These are phyloP conservation scores for Seiridium unicorne DNA, from an alignment of 2,329 filamentous ascomycete species.

Conservation along the genomic window DNA sequence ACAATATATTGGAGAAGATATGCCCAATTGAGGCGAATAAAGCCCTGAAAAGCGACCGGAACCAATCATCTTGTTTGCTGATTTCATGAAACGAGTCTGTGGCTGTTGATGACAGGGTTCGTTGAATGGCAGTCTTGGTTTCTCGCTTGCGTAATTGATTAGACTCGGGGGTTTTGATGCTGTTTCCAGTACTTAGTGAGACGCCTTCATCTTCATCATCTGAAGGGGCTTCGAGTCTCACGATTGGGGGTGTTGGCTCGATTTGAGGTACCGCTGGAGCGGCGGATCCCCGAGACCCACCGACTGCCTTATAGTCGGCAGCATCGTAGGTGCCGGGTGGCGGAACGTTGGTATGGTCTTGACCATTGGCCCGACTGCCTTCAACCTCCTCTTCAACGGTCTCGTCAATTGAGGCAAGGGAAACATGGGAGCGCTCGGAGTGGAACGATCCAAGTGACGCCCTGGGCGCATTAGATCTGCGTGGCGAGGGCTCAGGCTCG, in stretches of 20 bases:
- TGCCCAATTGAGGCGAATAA: slow-evolving; percentile 38
- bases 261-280: not conserved
- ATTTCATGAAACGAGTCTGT: slow-evolving; percentile 16
- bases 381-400: slow-evolving; percentile 3
- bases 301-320: not conserved
- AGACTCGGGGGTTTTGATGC: not conserved
- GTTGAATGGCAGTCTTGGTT: slow-evolving; percentile 8
- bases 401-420: slow-evolving; percentile 9
- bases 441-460: slow-evolving; percentile 1
- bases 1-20: slow-evolving; percentile 32
- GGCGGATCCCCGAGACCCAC: not conserved
- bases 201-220: slow-evolving; percentile 9
- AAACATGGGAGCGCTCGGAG: slow-evolving; percentile 7
- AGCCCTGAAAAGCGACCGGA: slow-evolving; percentile 30
- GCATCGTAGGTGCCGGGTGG: not conserved
- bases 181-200: slow-evolving; percentile 5
- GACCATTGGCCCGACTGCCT: not conserved
- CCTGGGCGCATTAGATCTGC: not conserved
- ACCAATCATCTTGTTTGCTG: slow-evolving; percentile 25
- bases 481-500: not conserved
- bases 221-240: slow-evolving; percentile 4
- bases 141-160: slow-evolving; percentile 15
- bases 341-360: not conserved
- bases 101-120: slow-evolving; percentile 17
- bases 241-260: not conserved